Percentiles rank a stretch among this genome's conserved stretches.
phyloP scores from a whole-genome alignment of 2,329 filamentous ascomycete species.

The Fusarium torulosum region DNA sequence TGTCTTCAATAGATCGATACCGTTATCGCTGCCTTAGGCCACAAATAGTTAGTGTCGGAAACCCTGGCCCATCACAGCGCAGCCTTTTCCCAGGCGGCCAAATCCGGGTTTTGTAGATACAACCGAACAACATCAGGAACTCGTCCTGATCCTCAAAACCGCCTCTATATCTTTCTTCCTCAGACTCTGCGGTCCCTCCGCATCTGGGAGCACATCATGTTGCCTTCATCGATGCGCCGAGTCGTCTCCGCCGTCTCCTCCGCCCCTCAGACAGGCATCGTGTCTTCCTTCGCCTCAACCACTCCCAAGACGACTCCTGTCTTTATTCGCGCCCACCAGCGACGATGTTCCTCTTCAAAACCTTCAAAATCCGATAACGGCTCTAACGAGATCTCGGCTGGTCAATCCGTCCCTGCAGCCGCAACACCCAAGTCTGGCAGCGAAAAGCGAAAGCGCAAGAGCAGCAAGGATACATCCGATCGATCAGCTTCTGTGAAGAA shows the following conservation, averaged over 20 bases:
- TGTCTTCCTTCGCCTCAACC: constrained; percentile 58
- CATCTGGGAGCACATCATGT: constrained; percentile 57
- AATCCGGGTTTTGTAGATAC: constrained; percentile 54
- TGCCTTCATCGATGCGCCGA: constrained; percentile 69
- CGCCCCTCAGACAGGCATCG: constrained; percentile 59
- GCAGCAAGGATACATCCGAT: constrained; percentile 62
- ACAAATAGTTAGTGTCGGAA: constrained; percentile 49
- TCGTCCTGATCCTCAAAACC: constrained; percentile 47
- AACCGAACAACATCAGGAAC: constrained; percentile 52
- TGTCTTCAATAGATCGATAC: constrained; percentile 5
- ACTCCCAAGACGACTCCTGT: constrained; percentile 56
- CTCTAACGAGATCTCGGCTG: constrained; percentile 63
- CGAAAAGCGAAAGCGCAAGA: constrained; percentile 71
- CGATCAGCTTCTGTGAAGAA: constrained; percentile 64
- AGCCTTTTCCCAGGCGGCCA: constrained; percentile 56
- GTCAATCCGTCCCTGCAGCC: constrained; percentile 62
- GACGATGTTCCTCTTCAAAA: constrained; percentile 71
- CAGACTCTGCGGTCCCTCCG: constrained; percentile 35
- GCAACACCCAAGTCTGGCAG: constrained; percentile 58
- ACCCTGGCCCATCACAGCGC: constrained; percentile 43
- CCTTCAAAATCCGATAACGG: constrained; percentile 72
- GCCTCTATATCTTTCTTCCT: constrained; percentile 31
- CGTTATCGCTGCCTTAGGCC: constrained; percentile 56
- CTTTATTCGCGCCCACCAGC: constrained; percentile 61
- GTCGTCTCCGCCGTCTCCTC: constrained; percentile 63